A percentile compares a stretch with the other conserved stretches of the same genome.
Conservation (phyloP, 805 yeast genomes). For the Isabelozyma pseudorhagii region DNA sequence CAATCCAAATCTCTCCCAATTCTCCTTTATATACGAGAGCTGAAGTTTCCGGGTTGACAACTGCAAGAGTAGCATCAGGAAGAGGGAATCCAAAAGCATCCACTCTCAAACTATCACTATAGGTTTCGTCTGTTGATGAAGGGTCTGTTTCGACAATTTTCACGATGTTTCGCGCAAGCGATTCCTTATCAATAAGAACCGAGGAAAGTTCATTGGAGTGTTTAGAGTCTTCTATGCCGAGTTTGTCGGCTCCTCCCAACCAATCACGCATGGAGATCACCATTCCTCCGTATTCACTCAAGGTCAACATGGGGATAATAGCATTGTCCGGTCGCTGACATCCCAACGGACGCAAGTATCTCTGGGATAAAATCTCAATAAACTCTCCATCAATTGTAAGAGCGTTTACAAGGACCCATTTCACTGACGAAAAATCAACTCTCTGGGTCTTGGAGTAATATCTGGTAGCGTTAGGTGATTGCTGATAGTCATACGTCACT, state of each 20-base stretch:
- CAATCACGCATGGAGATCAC: slow-evolving; percentile 90
- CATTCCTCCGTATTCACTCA: slow-evolving; percentile 95
- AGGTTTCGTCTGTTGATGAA: slow-evolving; percentile 42
- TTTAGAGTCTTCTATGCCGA: slow-evolving; percentile 46
- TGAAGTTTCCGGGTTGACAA: slow-evolving; percentile 91
- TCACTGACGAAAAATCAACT: slow-evolving; percentile 74
- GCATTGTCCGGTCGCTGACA: slow-evolving; percentile 71
- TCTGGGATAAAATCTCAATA: slow-evolving; percentile 78
- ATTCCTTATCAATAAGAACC: slow-evolving; percentile 68
- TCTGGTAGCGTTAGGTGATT: slow-evolving; percentile 79
- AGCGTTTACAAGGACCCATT: slow-evolving; percentile 89
- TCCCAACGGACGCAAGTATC: slow-evolving; percentile 91
- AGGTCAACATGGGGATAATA: slow-evolving; percentile 82
- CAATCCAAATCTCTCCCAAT: slow-evolving; percentile 98
- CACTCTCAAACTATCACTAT: slow-evolving; percentile 52
- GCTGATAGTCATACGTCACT: slow-evolving; percentile 89
- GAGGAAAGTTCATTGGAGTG: slow-evolving; percentile 50
- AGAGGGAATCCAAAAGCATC: slow-evolving; percentile 94
- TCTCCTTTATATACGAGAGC: slow-evolving; percentile 69
- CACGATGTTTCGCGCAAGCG: slow-evolving; percentile 69
- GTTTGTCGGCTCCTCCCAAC: slow-evolving; percentile 66
- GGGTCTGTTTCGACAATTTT: slow-evolving; percentile 62
- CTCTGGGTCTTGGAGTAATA: slow-evolving; percentile 71
- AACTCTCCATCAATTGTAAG: slow-evolving; percentile 91
- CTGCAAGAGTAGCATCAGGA: slow-evolving; percentile 90